A percentile compares a stretch with the other conserved stretches of the same genome.
phyloP scores from a whole-genome alignment of 768 basidiomycete genomes.

The Termitomyces sp. region DNA sequence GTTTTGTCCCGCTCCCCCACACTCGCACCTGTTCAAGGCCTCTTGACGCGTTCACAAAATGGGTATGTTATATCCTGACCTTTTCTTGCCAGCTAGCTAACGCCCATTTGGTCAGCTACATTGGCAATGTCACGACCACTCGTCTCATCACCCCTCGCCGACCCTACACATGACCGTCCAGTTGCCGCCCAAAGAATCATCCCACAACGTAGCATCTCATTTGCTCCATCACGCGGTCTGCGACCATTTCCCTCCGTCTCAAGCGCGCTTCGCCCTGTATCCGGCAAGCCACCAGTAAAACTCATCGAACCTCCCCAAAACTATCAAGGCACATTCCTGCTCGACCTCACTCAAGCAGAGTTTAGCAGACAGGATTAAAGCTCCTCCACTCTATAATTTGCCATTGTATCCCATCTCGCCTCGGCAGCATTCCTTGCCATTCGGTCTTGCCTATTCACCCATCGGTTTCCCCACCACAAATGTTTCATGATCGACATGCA shows the following conservation, averaged over 20 bases:
- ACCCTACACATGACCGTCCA: constrained; percentile 26
- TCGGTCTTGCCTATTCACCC: neutral
- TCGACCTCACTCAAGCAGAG: constrained; percentile 82
- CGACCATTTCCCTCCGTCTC: constrained; percentile 74
- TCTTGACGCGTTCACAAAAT: constrained; percentile 23
- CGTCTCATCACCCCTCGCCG: constrained; percentile 65
- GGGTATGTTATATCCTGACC: constrained; percentile 28
- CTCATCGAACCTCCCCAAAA: constrained; percentile 78
- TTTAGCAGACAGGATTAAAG: constrained; percentile 58
- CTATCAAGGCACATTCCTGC: constrained; percentile 64
- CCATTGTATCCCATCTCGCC: constrained; percentile 1
- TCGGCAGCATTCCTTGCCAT: neutral
- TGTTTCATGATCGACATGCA: constrained; percentile 9
- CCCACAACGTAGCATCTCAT: constrained; percentile 47
- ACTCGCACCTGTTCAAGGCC: constrained; percentile 1
- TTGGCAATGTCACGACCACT: constrained; percentile 47
- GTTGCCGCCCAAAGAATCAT: constrained; percentile 27
- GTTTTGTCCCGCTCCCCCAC: constrained; percentile 1
- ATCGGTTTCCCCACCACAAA: neutral
- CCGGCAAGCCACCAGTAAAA: constrained; percentile 52
- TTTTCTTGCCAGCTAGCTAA: constrained; percentile 2
- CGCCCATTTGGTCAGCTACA: constrained; percentile 28
- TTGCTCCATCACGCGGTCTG: constrained; percentile 71
- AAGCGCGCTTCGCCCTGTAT: constrained; percentile 31
- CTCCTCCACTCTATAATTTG: neutral